phyloP scores from a whole-genome alignment of 768 basidiomycete genomes.

The Obba rivulosa region DNA sequence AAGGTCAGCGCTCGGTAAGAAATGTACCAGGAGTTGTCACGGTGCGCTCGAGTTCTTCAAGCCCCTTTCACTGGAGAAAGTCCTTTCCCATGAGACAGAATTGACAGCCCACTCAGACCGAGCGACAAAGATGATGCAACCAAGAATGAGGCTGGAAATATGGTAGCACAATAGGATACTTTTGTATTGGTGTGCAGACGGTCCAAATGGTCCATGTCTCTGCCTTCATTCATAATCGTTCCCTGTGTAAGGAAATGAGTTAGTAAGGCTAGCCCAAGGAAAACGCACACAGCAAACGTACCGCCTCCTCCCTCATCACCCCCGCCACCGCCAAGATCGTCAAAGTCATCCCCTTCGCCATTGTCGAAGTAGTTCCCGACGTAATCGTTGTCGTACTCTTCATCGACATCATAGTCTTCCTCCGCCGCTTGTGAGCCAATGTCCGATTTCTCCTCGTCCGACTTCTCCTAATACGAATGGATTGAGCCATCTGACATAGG shows the following conservation, averaged over 20 bases:
- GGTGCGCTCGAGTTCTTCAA: too few species aligned
- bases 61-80: too few species aligned
- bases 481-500: neutral
- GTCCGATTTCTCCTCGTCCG: slow-evolving; percentile 64
- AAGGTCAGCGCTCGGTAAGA: too few species aligned
- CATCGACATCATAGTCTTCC: slow-evolving; percentile 82
- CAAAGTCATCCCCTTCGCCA: slow-evolving; percentile 76
- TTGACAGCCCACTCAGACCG: too few species aligned
- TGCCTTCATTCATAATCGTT: slow-evolving; percentile 1
- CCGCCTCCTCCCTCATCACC: slow-evolving; percentile 63
- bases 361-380: slow-evolving; percentile 91
- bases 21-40: too few species aligned
- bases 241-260: neutral
- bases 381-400: slow-evolving; percentile 90
- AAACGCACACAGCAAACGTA: slow-evolving; percentile 28
- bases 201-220: neutral
- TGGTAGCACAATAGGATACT: too few species aligned
- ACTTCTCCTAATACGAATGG: slow-evolving; percentile 49
- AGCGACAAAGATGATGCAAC: too few species aligned
- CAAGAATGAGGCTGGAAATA: too few species aligned
- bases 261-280: neutral
- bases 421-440: slow-evolving; percentile 59
- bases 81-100: too few species aligned
- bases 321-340: slow-evolving; percentile 69
- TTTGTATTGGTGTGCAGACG: too few species aligned